Evolutionary conservation across 2,329 filamentous ascomycete species (phyloP).

Genomic region (Botrytis fabae): DNA sequence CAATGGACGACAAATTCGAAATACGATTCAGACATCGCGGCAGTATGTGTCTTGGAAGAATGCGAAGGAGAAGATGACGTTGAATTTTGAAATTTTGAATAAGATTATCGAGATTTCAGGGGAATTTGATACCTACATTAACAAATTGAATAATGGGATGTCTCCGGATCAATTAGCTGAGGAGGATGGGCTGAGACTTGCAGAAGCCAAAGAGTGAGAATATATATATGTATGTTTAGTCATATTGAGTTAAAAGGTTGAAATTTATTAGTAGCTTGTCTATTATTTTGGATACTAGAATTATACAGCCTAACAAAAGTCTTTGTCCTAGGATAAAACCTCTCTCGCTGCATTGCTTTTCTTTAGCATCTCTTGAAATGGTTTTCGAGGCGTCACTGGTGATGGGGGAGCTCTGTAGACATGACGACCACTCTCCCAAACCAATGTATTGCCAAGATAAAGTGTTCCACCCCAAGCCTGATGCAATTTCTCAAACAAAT

Average conservation of each 20-base stretch:
- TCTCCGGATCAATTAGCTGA: not conserved
- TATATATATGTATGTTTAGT: not conserved
- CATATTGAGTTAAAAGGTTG: not conserved
- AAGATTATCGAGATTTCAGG: not conserved
- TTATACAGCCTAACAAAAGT: not conserved
- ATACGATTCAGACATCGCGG: not conserved
- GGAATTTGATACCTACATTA: not conserved
- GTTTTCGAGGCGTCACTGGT: not conserved
- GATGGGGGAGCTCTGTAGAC: not conserved
- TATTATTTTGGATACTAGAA: not conserved
- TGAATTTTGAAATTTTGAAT: not conserved
- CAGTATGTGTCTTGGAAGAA: not conserved
- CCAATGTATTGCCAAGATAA: not conserved
- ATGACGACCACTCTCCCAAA: not conserved
- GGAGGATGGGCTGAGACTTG: not conserved
- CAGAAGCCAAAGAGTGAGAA: not conserved
- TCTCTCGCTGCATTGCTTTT: not conserved
- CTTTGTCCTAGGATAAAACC: not conserved
- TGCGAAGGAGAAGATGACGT: not conserved
- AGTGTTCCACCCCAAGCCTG: slow-evolving; percentile 6
- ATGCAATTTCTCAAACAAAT: not conserved
- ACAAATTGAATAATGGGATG: not conserved
- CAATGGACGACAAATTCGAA: not conserved
- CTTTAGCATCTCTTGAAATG: not conserved
- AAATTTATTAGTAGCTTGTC: not conserved